Conservation (phyloP, 129 eudicot genomes). For the Pseudognaphalium luteoalbum region DNA sequence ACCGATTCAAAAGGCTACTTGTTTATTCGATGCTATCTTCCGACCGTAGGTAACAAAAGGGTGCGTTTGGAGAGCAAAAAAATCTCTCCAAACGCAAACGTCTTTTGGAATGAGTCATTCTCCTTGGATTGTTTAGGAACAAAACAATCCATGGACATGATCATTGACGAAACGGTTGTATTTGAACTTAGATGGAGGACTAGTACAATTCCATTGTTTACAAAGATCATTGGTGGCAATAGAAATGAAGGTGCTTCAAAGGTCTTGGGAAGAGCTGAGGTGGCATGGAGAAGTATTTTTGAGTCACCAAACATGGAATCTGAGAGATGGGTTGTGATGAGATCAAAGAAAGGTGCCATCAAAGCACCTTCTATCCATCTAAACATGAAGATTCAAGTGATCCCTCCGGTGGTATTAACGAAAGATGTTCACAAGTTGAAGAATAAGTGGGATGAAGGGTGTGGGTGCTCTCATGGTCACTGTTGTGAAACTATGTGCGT, state of each 20-base stretch:
- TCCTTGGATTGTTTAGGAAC: slow-evolving; percentile 49
- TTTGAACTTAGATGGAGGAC: slow-evolving; percentile 45
- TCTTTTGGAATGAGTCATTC: slow-evolving; percentile 49
- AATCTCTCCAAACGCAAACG: slow-evolving; percentile 32
- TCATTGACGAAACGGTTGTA: slow-evolving; percentile 36
- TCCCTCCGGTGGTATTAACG: slow-evolving; percentile 7
- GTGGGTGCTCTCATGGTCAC: slow-evolving; percentile 37
- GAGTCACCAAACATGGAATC: slow-evolving; percentile 43
- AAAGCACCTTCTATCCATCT: slow-evolving; percentile 53
- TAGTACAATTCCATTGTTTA: slow-evolving; percentile 18
- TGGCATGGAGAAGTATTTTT: slow-evolving; percentile 45
- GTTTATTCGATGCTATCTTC: slow-evolving; percentile 54
- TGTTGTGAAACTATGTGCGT: slow-evolving; percentile 27
- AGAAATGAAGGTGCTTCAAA: slow-evolving; percentile 35
- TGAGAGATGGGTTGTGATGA: slow-evolving; percentile 53
- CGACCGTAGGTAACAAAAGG: slow-evolving; percentile 50
- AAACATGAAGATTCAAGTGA: slow-evolving; percentile 35
- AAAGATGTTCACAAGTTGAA: not conserved
- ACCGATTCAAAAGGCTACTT: slow-evolving; percentile 26
- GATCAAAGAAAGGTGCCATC: slow-evolving; percentile 7
- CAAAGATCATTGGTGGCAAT: not conserved
- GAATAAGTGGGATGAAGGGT: slow-evolving; percentile 24
- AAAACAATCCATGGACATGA: slow-evolving; percentile 34
- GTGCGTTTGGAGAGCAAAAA: slow-evolving; percentile 42
- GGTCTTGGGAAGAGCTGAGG: slow-evolving; percentile 52